phyloP scores from a whole-genome alignment of 2,329 filamentous ascomycete species.

The Talaromyces atroroseus region DNA sequence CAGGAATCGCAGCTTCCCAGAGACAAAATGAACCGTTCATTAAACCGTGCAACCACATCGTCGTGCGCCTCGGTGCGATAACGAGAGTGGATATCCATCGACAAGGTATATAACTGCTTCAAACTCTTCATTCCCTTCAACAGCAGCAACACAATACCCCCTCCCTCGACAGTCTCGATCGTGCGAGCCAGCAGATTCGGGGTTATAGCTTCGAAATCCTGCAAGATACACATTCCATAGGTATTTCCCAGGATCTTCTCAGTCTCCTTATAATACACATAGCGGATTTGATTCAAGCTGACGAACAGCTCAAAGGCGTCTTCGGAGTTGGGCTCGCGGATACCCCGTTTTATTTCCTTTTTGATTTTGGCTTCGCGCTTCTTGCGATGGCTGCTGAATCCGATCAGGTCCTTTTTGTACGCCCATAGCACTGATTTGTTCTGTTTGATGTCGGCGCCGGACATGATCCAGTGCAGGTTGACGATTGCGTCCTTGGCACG shows the following conservation, averaged over 20 bases:
- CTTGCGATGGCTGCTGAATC: constrained; percentile 92
- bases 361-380: constrained; percentile 98
- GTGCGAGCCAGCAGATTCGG: constrained; percentile 94
- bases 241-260: constrained; percentile 98
- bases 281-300: constrained; percentile 92
- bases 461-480: constrained; percentile 88
- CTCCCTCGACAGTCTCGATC: constrained; percentile 95
- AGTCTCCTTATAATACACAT: constrained; percentile 99
- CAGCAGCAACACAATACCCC: constrained; percentile 81
- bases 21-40: constrained; percentile 93
- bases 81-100: constrained; percentile 95
- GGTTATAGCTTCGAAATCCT: constrained; percentile 96
- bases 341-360: constrained; percentile 93
- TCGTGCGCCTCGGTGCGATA: constrained; percentile 95
- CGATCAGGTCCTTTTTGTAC: constrained; percentile 95
- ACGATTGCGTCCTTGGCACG: constrained; percentile 95
- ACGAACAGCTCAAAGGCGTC: constrained; percentile 98
- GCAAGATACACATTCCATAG: constrained; percentile 95
- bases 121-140: constrained; percentile 95
- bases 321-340: constrained; percentile 83
- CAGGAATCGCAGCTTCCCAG: constrained; percentile 93
- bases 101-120: constrained; percentile 93
- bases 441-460: constrained; percentile 81
- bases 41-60: constrained; percentile 93
- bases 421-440: constrained; percentile 97